Percentiles rank a stretch among this genome's conserved stretches.
phyloP scores from a whole-genome alignment of 2,329 filamentous ascomycete species.

The Colletotrichum sp. region DNA sequence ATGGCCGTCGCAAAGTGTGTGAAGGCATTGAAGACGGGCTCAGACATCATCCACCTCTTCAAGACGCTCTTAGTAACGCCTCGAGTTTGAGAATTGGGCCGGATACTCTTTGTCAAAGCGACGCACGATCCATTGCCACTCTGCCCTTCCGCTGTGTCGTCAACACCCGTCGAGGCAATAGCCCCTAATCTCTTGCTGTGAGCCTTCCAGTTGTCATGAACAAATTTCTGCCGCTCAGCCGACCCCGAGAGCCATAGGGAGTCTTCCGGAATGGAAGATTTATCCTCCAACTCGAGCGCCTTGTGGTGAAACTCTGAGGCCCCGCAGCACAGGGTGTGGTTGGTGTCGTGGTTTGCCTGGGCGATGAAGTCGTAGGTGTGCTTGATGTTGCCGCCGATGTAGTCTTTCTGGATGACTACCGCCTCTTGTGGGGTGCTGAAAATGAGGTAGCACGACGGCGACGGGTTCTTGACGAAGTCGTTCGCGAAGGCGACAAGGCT shows the following conservation, averaged over 20 bases:
- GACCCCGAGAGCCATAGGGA: neutral
- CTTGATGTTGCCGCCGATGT: constrained; percentile 45
- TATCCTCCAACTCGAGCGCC: neutral
- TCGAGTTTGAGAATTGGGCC: accelerated
- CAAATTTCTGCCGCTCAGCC: constrained; percentile 27
- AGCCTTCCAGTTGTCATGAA: constrained; percentile 31
- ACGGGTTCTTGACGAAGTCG: constrained; percentile 40
- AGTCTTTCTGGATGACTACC: constrained; percentile 62
- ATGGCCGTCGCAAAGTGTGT: constrained; percentile 64
- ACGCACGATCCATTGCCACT: neutral
- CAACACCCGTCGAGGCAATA: constrained; percentile 17
- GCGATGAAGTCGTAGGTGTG: constrained; percentile 55
- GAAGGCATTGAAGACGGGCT: constrained; percentile 61
- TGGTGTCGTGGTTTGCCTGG: constrained; percentile 60
- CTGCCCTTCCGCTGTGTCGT: neutral
- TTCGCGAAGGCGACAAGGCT: neutral
- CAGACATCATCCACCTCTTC: constrained; percentile 52
- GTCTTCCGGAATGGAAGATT: neutral
- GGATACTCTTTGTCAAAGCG: neutral
- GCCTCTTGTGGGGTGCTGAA: constrained; percentile 55
- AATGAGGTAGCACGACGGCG: constrained; percentile 62
- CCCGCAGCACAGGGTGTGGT: constrained; percentile 4
- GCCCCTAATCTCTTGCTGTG: constrained; percentile 16
- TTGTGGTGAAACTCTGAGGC: neutral
- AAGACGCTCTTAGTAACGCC: constrained; percentile 36